Evolutionary conservation across 2,329 filamentous ascomycete genomes (phyloP).

Genomic region (Penicillium sp.): DNA sequence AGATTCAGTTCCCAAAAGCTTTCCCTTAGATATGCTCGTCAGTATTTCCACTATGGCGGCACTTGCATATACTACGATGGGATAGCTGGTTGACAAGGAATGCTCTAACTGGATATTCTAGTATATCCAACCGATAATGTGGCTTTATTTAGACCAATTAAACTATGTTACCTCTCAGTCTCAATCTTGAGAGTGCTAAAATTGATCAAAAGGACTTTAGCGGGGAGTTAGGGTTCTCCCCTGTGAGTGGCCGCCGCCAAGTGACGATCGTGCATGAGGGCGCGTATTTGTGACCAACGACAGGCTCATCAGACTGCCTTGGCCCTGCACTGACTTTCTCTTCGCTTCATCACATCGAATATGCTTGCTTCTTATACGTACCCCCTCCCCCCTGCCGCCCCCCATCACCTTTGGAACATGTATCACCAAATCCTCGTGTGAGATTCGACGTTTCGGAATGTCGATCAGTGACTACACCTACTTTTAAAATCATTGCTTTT

Average conservation of each 20-base stretch:
- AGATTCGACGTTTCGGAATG: conserved; percentile 25
- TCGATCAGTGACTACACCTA: conserved; percentile 19
- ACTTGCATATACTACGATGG: not conserved
- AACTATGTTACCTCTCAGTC: not conserved
- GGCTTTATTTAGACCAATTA: not conserved
- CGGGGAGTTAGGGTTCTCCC: not conserved
- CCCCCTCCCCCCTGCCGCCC: conserved; percentile 17
- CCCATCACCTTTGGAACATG: conserved; percentile 20
- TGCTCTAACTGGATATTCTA: not conserved
- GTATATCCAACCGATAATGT: not conserved
- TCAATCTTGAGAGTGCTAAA: not conserved
- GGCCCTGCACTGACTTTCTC: conserved; percentile 1
- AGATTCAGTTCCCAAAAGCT: not conserved
- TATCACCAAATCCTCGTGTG: conserved; percentile 19
- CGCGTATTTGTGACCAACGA: conserved; percentile 29
- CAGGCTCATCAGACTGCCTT: conserved; percentile 9
- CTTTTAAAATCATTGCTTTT: conserved; percentile 11
- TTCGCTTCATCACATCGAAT: conserved; percentile 28
- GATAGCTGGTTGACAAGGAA: not conserved
- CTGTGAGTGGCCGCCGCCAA: conserved; percentile 19
- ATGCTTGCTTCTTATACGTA: conserved; percentile 20
- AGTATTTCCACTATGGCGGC: not conserved
- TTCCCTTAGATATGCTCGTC: not conserved
- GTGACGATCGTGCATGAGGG: conserved; percentile 25
- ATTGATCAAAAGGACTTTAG: not conserved